phyloP scores from a whole-genome alignment of 148 eudicot genomes.

The Selenicereus undatus region DNA sequence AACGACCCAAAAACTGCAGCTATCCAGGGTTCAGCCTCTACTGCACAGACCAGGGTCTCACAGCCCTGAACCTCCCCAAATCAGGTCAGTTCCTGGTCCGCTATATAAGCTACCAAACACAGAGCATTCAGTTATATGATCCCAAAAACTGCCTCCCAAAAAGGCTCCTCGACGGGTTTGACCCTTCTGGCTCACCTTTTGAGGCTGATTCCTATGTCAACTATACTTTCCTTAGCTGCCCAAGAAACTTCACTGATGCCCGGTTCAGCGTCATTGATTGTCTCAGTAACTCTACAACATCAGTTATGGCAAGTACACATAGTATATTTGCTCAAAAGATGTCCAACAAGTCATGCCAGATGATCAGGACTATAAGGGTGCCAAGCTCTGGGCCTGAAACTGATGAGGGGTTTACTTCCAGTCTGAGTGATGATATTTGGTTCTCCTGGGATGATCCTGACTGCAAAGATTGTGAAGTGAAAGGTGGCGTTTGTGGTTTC shows the following conservation, averaged over 20 bases:
- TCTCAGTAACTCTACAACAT: constrained; percentile 51
- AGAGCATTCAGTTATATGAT: constrained; percentile 47
- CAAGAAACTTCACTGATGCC: constrained; percentile 25
- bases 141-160: constrained; percentile 49
- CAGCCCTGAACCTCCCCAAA: constrained; percentile 40
- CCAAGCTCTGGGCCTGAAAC: constrained; percentile 32
- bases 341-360: constrained; percentile 30
- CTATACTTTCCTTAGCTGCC: constrained; percentile 55
- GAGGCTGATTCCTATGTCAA: constrained; percentile 24
- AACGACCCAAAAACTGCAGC: constrained; percentile 38
- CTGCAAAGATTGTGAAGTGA: constrained; percentile 49
- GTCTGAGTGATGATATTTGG: constrained; percentile 37
- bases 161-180: constrained; percentile 38
- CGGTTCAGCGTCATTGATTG: constrained; percentile 40
- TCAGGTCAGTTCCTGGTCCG: constrained; percentile 54
- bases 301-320: constrained; percentile 48
- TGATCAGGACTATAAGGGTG: constrained; percentile 28
- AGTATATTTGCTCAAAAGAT: constrained; percentile 22
- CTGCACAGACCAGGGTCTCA: constrained; percentile 34
- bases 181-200: constrained; percentile 54
- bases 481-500: constrained; percentile 49
- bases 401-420: constrained; percentile 21
- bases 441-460: constrained; percentile 60
- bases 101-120: constrained; percentile 43
- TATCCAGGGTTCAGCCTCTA: constrained; percentile 55